Evolutionary conservation across 768 basidiomycete species (phyloP).

Genomic region (Auricularia auricula-judae): DNA sequence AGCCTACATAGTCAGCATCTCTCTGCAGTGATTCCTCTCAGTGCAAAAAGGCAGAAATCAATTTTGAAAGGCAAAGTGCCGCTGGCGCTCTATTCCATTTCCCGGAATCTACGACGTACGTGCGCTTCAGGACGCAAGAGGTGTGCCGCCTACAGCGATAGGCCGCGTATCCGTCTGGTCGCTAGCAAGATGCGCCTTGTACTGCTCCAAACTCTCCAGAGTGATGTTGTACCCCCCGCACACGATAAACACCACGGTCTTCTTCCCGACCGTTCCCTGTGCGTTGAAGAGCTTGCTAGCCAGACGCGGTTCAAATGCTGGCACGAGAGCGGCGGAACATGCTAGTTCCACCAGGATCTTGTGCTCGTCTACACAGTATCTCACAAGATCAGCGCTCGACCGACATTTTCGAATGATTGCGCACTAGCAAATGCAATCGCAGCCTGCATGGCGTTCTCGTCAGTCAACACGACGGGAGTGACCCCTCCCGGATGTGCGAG

Average conservation of each 20-base stretch:
- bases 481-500: constrained; percentile 47
- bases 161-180: too few species aligned
- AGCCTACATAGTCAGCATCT: too few species aligned
- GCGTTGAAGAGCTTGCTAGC: constrained; percentile 34
- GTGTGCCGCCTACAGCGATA: too few species aligned
- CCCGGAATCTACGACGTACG: too few species aligned
- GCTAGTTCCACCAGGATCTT: constrained; percentile 66
- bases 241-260: constrained; percentile 51
- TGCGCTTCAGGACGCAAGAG: too few species aligned
- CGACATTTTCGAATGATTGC: constrained; percentile 11
- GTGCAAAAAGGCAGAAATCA: too few species aligned
- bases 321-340: constrained; percentile 56
- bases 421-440: constrained; percentile 46
- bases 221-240: constrained; percentile 66
- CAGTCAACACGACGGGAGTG: constrained; percentile 49
- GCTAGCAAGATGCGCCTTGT: constrained; percentile 12
- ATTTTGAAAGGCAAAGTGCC: too few species aligned
- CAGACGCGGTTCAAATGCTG: constrained; percentile 49
- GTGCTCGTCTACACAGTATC: constrained; percentile 46
- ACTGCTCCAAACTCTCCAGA: constrained; percentile 39
- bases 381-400: not conserved
- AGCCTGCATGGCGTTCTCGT: constrained; percentile 58
- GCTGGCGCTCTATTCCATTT: too few species aligned
- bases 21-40: too few species aligned
- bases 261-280: constrained; percentile 11